phyloP scores from a whole-genome alignment of 805 yeast genomes.

The Aciculoconidium aculeatum region DNA sequence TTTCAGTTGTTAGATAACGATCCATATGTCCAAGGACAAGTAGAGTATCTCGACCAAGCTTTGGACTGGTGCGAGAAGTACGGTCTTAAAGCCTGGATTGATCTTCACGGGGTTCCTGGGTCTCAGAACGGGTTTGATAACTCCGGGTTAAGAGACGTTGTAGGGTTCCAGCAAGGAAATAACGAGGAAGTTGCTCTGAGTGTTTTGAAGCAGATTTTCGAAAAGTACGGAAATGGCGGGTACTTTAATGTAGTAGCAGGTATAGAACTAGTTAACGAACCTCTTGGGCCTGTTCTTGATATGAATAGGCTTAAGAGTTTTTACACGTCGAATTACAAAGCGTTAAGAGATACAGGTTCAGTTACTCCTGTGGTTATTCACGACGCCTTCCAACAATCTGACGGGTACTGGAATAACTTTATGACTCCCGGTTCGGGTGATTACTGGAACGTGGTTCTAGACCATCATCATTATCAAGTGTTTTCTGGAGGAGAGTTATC shows the following conservation, averaged over 20 bases:
- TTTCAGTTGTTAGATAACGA: conserved; percentile 56
- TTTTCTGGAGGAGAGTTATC: conserved; percentile 60
- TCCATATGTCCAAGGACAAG: conserved; percentile 86
- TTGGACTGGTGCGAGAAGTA: conserved; percentile 64
- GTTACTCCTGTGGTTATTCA: conserved; percentile 57
- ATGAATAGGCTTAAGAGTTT: conserved; percentile 53
- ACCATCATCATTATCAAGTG: conserved; percentile 90
- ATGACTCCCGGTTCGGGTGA: conserved; percentile 28
- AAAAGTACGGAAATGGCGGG: conserved; percentile 56
- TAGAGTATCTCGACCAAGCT: conserved; percentile 65
- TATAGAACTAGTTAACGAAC: conserved; percentile 84
- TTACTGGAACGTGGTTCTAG: conserved; percentile 67
- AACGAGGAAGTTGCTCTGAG: conserved; percentile 50
- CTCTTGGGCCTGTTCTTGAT: conserved; percentile 67
- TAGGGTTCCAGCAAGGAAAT: conserved; percentile 50
- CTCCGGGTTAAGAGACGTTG: conserved; percentile 72
- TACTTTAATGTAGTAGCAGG: conserved; percentile 75
- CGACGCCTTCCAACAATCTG: conserved; percentile 66
- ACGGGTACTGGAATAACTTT: conserved; percentile 57
- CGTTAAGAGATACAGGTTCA: conserved; percentile 52
- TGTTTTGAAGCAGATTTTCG: conserved; percentile 49
- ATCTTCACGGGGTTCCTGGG: conserved; percentile 95
- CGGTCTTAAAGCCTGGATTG: conserved; percentile 78
- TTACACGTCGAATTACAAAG: conserved; percentile 57
- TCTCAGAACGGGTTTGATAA: conserved; percentile 96